Base-by-base conservation (phyloP, 2,329 filamentous ascomycete species). In the Orbilia quercus region DNA sequence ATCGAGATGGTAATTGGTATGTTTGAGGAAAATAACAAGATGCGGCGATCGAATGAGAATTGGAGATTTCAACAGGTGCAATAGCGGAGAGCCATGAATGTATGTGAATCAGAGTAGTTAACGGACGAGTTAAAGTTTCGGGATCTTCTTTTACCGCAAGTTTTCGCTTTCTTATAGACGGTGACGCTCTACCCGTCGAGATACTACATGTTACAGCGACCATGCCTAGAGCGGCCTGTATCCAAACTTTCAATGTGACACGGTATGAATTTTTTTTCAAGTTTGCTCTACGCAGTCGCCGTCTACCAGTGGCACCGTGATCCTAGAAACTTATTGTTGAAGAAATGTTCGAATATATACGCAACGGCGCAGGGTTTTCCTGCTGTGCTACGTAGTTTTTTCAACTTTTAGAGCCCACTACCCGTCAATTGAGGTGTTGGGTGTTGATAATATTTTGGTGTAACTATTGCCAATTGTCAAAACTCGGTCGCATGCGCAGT, bases 91-190 rank as follows among this genome's bases (percentile, higher is more conserved):
- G 22, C 16, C 18, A 53, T 28, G 51, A n/a, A 38, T 14, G 28
- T 51, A 36, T 22, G 45, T 5, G 51, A 36, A 48, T 42, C 16
- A 11, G 9, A 45, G 14, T 59, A 28, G 22, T 50, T 48, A 45
- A 54, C 40, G 31, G 65, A 38, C 63, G 53, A 59, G 45, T 70
- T 70, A 48, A 18, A 57, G 48, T 55, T 63, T 51, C 12, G 16
- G 34, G 22, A 54, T 53, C 55, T 20, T 22, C 22, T 28, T 31
- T 31, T 22, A 34, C 34, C 42, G 47, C 40, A 31, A 55, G 28
- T 23, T 9, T 45, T 70, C 57, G 57, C 65, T 70, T 54, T 72
- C 48, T 72, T 72, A 72, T 72, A 72, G 65, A 57, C 48, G 14
- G 25, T 42, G 40, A 50, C n/a, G 36, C 12, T 6, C 4, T 34